A percentile compares a stretch with the other conserved stretches of the same genome.
Conservation (phyloP, 2,329 filamentous ascomycete genomes). For the Neonectria magnoliae region DNA sequence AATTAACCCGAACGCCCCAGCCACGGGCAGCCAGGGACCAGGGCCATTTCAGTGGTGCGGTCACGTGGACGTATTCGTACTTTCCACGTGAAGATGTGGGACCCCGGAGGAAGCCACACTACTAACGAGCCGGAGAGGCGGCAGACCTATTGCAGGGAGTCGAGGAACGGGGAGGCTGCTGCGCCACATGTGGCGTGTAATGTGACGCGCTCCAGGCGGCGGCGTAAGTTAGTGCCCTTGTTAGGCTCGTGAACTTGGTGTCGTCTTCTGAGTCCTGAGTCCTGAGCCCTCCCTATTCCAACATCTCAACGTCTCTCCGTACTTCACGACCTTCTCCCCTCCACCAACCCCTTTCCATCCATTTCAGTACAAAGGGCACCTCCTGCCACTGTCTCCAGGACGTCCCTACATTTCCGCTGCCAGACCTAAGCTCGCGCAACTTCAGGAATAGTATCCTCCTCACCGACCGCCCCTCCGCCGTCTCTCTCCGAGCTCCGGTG, state of each 20-base stretch:
- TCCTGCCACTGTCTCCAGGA: slow-evolving; percentile 4
- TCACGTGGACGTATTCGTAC: slow-evolving; percentile 30
- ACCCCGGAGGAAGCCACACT: not conserved
- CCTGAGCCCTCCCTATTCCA: slow-evolving; percentile 43
- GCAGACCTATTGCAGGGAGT: not conserved
- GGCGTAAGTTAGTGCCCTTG: slow-evolving; percentile 41
- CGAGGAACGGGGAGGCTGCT: slow-evolving; percentile 13
- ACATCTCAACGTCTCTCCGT: slow-evolving; percentile 40
- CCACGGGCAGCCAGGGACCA: slow-evolving; percentile 24
- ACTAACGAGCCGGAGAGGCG: not conserved
- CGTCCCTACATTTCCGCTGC: not conserved
- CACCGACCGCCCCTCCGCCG: slow-evolving; percentile 35
- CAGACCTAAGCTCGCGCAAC: slow-evolving; percentile 24
- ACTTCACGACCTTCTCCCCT: slow-evolving; percentile 33
- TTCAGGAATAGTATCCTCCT: slow-evolving; percentile 27
- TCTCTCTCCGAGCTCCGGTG: slow-evolving; percentile 2
- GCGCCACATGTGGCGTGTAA: slow-evolving; percentile 44
- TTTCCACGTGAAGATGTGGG: not conserved
- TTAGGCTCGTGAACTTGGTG: slow-evolving; percentile 48
- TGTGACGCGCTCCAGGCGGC: slow-evolving; percentile 32
- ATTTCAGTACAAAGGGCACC: slow-evolving; percentile 7
- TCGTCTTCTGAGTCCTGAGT: slow-evolving; percentile 45
- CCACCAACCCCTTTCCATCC: slow-evolving; percentile 20
- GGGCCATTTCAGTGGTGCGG: not conserved
- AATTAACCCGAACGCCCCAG: slow-evolving; percentile 30